Conservation (phyloP, 495 filamentous ascomycete genomes). For the Lasiosphaeriaceae sp. region DNA sequence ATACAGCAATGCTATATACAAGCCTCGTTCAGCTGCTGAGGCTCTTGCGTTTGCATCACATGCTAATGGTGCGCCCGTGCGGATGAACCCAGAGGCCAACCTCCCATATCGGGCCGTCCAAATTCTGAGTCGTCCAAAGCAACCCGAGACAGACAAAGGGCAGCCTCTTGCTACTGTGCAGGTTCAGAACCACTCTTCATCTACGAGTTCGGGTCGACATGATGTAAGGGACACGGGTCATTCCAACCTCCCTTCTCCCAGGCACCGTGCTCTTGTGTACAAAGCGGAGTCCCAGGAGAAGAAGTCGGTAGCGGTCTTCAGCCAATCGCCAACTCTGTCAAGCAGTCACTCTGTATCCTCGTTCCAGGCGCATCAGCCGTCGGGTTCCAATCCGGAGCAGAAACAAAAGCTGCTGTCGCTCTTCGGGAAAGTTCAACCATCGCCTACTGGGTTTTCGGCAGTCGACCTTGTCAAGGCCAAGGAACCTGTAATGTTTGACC, state of each 20-base stretch:
- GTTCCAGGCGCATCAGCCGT: conserved; percentile 14
- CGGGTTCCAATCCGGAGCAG: conserved; percentile 52
- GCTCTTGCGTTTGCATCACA: conserved; percentile 21
- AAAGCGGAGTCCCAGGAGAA: neutral
- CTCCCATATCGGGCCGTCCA: conserved; percentile 39
- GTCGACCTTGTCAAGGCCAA: conserved; percentile 45
- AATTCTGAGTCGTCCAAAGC: conserved; percentile 38
- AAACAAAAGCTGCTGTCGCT: conserved; percentile 65
- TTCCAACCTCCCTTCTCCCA: conserved; percentile 18
- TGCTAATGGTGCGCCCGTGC: conserved; percentile 28
- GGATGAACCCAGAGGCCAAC: conserved; percentile 36
- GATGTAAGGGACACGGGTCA: conserved; percentile 7
- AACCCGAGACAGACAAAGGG: conserved; percentile 12
- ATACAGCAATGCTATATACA: conserved; percentile 8
- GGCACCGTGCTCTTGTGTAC: conserved; percentile 1
- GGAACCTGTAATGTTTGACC: conserved; percentile 30
- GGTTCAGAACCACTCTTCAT: conserved; percentile 14
- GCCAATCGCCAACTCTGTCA: neutral
- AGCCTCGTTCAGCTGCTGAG: conserved; percentile 21
- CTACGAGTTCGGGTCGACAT: conserved; percentile 1
- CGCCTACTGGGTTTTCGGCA: conserved; percentile 30
- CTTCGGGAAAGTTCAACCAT: conserved; percentile 55
- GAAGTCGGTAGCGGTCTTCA: neutral
- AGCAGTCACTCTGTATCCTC: neutral
- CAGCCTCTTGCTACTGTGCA: conserved; percentile 11